Evolutionary conservation across 225 moss, liverwort and hornwort species (phyloP).

Genomic region (Antitrichia curtipendula): DNA sequence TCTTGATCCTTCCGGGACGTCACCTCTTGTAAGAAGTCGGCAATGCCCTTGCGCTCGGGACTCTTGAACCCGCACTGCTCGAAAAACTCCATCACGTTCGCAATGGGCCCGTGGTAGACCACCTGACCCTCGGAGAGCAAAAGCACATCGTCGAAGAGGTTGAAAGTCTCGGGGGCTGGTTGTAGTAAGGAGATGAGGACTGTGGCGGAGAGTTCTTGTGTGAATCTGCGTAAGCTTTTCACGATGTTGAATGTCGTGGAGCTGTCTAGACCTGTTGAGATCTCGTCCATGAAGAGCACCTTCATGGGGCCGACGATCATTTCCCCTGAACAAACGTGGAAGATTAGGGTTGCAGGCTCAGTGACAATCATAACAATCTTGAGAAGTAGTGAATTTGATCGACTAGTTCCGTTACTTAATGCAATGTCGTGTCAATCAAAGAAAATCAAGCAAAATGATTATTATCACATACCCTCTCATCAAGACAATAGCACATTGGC

Average conservation of each 20-base stretch:
- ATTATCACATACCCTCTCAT: neutral
- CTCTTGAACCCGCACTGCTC: slow-evolving; percentile 62
- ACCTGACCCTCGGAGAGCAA: slow-evolving; percentile 70
- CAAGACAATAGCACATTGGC: neutral
- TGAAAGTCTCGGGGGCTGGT: slow-evolving; percentile 64
- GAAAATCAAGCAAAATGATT: too few relatives aligned
- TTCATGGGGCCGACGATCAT: slow-evolving; percentile 77
- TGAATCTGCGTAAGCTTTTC: slow-evolving; percentile 34
- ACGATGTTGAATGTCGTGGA: slow-evolving; percentile 61
- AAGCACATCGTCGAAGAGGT: slow-evolving; percentile 61
- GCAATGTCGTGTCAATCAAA: neutral
- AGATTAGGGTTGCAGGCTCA: neutral
- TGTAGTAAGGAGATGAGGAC: slow-evolving; percentile 53
- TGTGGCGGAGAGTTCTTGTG: slow-evolving; percentile 27
- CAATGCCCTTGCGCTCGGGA: slow-evolving; percentile 57
- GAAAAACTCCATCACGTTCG: slow-evolving; percentile 37
- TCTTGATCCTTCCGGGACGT: slow-evolving; percentile 90
- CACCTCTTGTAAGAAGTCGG: slow-evolving; percentile 78
- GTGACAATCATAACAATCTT: neutral
- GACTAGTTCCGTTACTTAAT: neutral
- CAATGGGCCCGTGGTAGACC: slow-evolving; percentile 56
- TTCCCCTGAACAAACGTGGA: slow-evolving; percentile 29
- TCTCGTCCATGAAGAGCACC: slow-evolving; percentile 75
- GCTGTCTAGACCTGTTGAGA: slow-evolving; percentile 69
- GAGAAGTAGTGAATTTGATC: neutral